These are phyloP conservation scores for Acorus calamus DNA, from an alignment of 106 monocot species.

Conservation along the genomic window DNA sequence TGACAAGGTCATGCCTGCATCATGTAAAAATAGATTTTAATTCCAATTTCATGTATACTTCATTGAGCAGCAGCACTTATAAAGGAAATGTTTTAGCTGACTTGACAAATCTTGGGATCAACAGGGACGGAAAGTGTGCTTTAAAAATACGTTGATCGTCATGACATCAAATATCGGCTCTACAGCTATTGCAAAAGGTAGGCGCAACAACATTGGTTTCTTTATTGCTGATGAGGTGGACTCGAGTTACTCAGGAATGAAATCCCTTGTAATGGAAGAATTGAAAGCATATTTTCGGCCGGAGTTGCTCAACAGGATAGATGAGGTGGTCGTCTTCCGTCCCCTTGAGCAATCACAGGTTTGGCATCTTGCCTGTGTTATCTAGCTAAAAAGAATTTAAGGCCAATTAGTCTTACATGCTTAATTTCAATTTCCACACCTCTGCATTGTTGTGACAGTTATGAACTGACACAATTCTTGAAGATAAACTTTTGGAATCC, in stretches of 20 bases:
- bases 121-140: conserved; percentile 14
- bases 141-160: conserved; percentile 19
- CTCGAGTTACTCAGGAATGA: conserved; percentile 21
- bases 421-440: too few species aligned
- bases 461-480: too few species aligned
- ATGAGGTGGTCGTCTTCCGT: conserved; percentile 26
- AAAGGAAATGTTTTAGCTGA: too few species aligned
- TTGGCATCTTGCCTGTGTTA: conserved; percentile 10
- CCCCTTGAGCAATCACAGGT: conserved; percentile 21
- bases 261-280: conserved; percentile 20
- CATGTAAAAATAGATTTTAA: too few species aligned
- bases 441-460: too few species aligned
- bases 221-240: conserved; percentile 20
- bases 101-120: background rate
- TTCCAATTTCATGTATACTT: too few species aligned
- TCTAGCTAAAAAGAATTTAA: too few species aligned
- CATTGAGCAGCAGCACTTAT: too few species aligned
- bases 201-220: conserved; percentile 10
- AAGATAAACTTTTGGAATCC: too few species aligned
- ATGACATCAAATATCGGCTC: conserved; percentile 19
- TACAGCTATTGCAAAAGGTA: conserved; percentile 15
- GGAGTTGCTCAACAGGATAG: conserved; percentile 21
- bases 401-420: too few species aligned
- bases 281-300: conserved; percentile 19
- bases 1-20: too few species aligned